These are phyloP conservation scores for Naematelia aurantialba DNA, from an alignment of 768 basidiomycete genomes.

Conservation along the genomic window DNA sequence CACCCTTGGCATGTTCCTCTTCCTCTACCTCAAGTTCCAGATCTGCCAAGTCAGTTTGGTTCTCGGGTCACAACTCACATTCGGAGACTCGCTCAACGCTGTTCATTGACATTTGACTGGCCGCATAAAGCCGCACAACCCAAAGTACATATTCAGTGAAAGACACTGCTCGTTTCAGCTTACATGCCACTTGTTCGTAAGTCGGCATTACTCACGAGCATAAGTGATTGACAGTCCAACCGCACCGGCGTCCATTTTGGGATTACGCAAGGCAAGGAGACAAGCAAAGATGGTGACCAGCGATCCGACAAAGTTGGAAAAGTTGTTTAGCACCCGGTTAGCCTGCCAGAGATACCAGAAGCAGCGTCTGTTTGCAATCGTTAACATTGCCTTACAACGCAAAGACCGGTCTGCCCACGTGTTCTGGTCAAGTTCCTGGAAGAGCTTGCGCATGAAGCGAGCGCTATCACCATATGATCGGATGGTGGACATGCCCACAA, in stretches of 20 bases:
- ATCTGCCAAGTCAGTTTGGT: conserved; percentile 25
- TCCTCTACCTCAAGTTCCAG: conserved; percentile 48
- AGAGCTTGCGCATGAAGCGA: conserved; percentile 50
- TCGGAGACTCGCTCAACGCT: conserved; percentile 54
- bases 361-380: conserved; percentile 38
- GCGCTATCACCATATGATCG: conserved; percentile 52
- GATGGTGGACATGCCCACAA: conserved; percentile 52
- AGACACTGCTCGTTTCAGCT: conserved; percentile 23
- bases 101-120: conserved; percentile 48
- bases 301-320: conserved; percentile 49
- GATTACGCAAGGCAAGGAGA: conserved; percentile 47
- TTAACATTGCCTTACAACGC: background rate
- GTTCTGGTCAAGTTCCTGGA: conserved; percentile 51
- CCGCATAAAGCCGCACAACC: conserved; percentile 51
- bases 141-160: conserved; percentile 53
- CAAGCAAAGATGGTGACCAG: conserved; percentile 50
- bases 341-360: conserved; percentile 52
- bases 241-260: conserved; percentile 47
- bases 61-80: conserved; percentile 30
- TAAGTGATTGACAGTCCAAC: conserved; percentile 40
- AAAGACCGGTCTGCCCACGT: conserved; percentile 30
- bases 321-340: conserved; percentile 48
- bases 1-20: conserved; percentile 39
- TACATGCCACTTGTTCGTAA: background rate
- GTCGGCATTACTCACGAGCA: conserved; percentile 27